Percentiles rank a stretch among this genome's conserved stretches.
phyloP scores from a whole-genome alignment of 176 grass and related monocot species.

The Bothriochloa decipiens region DNA sequence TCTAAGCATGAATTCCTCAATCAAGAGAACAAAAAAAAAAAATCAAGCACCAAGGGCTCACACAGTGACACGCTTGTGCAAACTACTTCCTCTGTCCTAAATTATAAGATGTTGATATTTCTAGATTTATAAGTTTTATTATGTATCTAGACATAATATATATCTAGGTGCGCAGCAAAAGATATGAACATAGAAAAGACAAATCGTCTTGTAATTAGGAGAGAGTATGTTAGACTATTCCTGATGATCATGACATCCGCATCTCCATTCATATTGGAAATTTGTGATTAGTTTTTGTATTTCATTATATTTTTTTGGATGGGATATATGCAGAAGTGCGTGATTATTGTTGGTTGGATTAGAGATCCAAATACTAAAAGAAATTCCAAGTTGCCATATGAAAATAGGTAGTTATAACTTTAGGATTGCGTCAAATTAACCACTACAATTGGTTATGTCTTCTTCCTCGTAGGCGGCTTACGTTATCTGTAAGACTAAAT shows the following conservation, averaged over 20 bases:
- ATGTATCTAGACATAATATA: too few relatives aligned
- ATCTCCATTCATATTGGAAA: not conserved
- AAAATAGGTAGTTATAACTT: not conserved
- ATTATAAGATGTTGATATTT: too few relatives aligned
- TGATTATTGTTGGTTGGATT: not conserved
- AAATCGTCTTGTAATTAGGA: too few relatives aligned
- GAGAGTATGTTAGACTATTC: not conserved
- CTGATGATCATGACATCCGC: not conserved
- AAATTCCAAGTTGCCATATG: not conserved
- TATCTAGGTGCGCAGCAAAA: too few relatives aligned
- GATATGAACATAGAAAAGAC: too few relatives aligned
- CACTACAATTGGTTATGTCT: not conserved
- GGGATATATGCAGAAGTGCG: not conserved
- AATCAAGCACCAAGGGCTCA: not conserved
- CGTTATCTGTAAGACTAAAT: not conserved
- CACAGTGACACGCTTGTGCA: not conserved
- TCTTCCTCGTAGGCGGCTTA: conserved; percentile 2
- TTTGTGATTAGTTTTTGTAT: not conserved
- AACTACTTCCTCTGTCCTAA: not conserved
- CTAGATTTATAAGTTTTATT: too few relatives aligned
- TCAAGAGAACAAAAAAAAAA: not conserved
- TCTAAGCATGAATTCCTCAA: not conserved
- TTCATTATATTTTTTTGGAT: not conserved
- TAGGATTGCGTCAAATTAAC: conserved; percentile 26
- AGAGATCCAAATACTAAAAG: not conserved